phyloP scores from a whole-genome alignment of 129 eudicot genomes.

The Chrysanthemum seticuspe region DNA sequence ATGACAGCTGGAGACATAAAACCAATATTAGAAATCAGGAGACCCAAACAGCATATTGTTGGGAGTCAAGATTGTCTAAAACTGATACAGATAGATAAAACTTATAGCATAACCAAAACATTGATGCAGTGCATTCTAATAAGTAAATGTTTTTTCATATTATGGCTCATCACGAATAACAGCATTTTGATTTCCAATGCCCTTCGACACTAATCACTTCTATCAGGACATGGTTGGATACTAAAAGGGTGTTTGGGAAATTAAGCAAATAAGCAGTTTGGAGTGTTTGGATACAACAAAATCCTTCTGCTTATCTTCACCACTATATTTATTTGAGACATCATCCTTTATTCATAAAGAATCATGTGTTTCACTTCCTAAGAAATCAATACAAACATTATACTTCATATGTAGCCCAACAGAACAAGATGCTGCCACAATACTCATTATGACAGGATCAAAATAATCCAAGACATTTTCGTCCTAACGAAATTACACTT shows the following conservation, averaged over 20 bases:
- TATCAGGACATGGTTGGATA: background rate
- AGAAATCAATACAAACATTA: background rate
- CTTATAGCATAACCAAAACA: background rate
- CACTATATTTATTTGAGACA: background rate
- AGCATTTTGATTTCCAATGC: background rate
- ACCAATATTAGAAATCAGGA: conserved; percentile 15
- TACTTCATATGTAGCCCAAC: conserved; percentile 11
- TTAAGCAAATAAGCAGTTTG: no score
- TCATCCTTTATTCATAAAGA: no score
- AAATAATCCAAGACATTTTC: no score
- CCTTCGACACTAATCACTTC: background rate
- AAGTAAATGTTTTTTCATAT: no score
- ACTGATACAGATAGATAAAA: background rate
- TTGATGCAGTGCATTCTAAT: background rate
- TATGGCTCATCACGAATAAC: background rate
- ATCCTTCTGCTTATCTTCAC: background rate
- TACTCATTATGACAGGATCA: no score
- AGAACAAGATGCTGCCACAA: background rate
- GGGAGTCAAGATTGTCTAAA: background rate
- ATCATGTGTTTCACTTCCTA: no score
- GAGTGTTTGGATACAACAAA: no score
- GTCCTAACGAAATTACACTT: no score
- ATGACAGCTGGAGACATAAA: conserved; percentile 64
- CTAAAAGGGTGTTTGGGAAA: background rate
- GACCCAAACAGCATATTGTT: conserved; percentile 12